Evolutionary conservation across 176 grass and related monocot species (phyloP), one percentile per base, ranked within the genome.

Genomic region (Puya raimondii): DNA sequence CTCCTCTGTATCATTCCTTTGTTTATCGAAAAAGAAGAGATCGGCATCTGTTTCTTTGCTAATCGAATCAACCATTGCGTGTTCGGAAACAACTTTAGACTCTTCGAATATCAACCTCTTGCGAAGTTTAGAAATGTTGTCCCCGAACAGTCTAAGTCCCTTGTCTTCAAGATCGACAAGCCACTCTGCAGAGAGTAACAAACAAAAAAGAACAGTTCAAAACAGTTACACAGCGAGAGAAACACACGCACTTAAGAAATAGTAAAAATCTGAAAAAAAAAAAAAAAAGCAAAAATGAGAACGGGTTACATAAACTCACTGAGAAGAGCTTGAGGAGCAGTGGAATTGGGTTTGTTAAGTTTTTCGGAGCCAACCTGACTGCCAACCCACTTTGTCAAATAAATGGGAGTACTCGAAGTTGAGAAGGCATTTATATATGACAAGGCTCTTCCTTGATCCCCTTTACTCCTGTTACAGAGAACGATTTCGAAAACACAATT

Each of bases 1-100:
- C 6, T 76, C 69, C 1, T 75, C 57, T 13, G n/a, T 79, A 76
- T 23, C 57, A 59, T 18, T 29, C 11, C 76, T 84, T 78, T 84
- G 80, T 51, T 93, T 91, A 77, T 93, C 94, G 49, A 91, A 77
- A 49, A 93, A 93, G 80, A 93, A 99, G 70, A 93, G 75, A 4
- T 86, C 82, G 12, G 72, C 84, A 25, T 86, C 78, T 70, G 64
- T 66, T 58, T 50, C 51, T 50, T 82, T 79, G 56, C 56, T 51
- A n/a, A 47, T 27, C 64, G 80, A 84, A 74, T 86, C 57, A 20
- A 68, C 23, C 73, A 80, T 86, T 72, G 51, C 80, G 65, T 61
- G 77, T 49, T 77, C 67, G 64, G 67, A 74, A 33, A 49, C 70
- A 75, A 71, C 75, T 75, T 85, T 93, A 63, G 63, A 56, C 54